A percentile compares a stretch with the other conserved stretches of the same genome.
phyloP scores from a whole-genome alignment of 2,329 filamentous ascomycete species.

The Xylaria sp. region DNA sequence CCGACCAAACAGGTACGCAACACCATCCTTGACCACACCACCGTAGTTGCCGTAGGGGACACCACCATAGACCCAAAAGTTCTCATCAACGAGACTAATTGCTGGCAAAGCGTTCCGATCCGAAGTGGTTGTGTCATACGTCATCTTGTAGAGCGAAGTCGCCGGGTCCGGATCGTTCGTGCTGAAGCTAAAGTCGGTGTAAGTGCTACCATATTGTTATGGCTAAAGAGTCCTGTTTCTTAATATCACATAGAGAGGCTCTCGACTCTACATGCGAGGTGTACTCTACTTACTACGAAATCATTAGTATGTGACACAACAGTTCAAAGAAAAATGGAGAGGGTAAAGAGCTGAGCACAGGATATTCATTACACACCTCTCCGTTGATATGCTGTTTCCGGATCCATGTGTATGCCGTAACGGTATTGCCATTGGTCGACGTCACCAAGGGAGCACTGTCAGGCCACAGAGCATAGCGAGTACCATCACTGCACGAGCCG shows the following conservation, averaged over 20 bases:
- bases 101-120: slow-evolving; percentile 39
- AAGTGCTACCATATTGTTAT: slow-evolving; percentile 19
- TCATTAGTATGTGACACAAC: slow-evolving; percentile 2
- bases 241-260: neutral
- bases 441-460: slow-evolving; percentile 42
- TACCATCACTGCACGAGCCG: slow-evolving; percentile 34
- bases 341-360: neutral
- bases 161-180: slow-evolving; percentile 39
- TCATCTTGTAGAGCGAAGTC: slow-evolving; percentile 43
- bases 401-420: slow-evolving; percentile 45
- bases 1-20: slow-evolving; percentile 41
- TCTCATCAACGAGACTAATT: slow-evolving; percentile 39
- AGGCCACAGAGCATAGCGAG: slow-evolving; percentile 45
- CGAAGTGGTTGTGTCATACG: slow-evolving; percentile 30
- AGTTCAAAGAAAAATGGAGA: neutral
- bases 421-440: slow-evolving; percentile 32
- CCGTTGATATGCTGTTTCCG: slow-evolving; percentile 37
- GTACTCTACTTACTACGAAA: slow-evolving; percentile 29
- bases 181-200: slow-evolving; percentile 26
- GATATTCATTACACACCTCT: slow-evolving; percentile 25
- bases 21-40: slow-evolving; percentile 38
- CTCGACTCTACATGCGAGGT: neutral
- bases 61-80: slow-evolving; percentile 40
- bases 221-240: neutral
- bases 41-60: slow-evolving; percentile 43